phyloP scores from a whole-genome alignment of 2,329 filamentous ascomycete species.

The Diplodia intermedia region DNA sequence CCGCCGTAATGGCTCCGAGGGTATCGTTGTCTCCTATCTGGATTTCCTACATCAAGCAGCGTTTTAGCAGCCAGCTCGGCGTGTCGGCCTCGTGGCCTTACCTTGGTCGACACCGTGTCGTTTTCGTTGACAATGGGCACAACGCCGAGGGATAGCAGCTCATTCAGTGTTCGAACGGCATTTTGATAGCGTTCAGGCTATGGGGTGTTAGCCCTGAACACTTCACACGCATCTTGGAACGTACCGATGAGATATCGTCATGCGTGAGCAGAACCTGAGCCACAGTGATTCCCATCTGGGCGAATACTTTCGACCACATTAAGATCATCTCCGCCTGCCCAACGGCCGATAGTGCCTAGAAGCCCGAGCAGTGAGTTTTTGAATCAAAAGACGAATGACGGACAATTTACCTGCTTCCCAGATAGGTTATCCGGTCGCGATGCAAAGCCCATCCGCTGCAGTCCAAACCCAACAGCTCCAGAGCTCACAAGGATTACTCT shows the following conservation, averaged over 20 bases:
- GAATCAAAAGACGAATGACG: not conserved
- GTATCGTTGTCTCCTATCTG: constrained; percentile 17
- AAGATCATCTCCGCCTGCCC: constrained; percentile 15
- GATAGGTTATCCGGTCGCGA: constrained; percentile 9
- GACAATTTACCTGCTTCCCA: constrained; percentile 11
- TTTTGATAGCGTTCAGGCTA: constrained; percentile 6
- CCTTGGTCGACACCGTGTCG: constrained; percentile 2
- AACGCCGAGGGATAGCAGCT: constrained; percentile 8
- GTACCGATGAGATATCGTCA: constrained; percentile 19
- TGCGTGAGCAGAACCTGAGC: constrained; percentile 15
- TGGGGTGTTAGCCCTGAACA: not conserved
- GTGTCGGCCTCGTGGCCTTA: not conserved
- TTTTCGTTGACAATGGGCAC: constrained; percentile 12
- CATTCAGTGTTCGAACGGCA: constrained; percentile 9
- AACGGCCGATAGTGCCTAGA: constrained; percentile 7
- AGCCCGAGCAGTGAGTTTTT: not conserved
- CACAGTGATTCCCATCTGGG: constrained; percentile 8
- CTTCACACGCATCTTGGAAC: not conserved
- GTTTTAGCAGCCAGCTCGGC: not conserved
- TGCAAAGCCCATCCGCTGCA: constrained; percentile 13
- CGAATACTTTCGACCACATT: constrained; percentile 15
- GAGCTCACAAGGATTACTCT: constrained; percentile 16
- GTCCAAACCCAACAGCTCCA: constrained; percentile 9
- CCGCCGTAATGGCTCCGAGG: constrained; percentile 6
- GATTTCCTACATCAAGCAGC: constrained; percentile 1